These are phyloP conservation scores for Tolypocladium sp. DNA, from an alignment of 2,329 filamentous ascomycete species.

Conservation along the genomic window DNA sequence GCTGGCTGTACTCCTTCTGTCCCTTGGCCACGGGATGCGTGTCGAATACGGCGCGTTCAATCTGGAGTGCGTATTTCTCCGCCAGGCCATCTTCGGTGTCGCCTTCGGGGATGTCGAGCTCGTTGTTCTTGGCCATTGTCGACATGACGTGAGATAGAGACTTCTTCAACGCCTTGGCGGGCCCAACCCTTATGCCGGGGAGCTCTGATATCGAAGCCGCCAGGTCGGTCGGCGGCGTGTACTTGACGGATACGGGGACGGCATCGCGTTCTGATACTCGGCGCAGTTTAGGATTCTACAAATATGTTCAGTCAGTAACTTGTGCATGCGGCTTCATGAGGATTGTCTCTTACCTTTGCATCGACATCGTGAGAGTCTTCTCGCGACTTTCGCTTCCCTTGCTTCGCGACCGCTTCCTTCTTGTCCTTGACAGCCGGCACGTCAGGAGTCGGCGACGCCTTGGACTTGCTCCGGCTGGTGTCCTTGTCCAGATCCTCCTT, in stretches of 20 bases:
- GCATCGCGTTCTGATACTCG: conserved; percentile 44
- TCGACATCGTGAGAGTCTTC: conserved; percentile 47
- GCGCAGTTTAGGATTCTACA: conserved; percentile 35
- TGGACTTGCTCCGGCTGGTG: conserved; percentile 16
- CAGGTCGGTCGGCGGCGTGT: conserved; percentile 42
- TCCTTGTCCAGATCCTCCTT: conserved; percentile 50
- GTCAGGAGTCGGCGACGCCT: conserved; percentile 30
- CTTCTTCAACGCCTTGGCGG: conserved; percentile 62
- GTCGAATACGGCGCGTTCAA: conserved; percentile 63
- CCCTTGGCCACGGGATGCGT: conserved; percentile 37
- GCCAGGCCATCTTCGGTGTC: conserved; percentile 55
- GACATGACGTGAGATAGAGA: conserved; percentile 58
- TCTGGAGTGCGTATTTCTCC: conserved; percentile 63
- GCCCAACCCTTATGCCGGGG: conserved; percentile 54
- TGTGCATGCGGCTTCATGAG: not conserved
- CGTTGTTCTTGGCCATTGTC: conserved; percentile 55
- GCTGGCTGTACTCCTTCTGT: conserved; percentile 42
- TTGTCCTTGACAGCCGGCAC: conserved; percentile 33
- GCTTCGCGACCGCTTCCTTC: conserved; percentile 32
- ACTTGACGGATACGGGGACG: conserved; percentile 25
- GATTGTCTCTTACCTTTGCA: conserved; percentile 32
- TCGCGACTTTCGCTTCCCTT: conserved; percentile 47
- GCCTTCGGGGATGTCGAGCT: conserved; percentile 53
- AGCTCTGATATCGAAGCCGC: conserved; percentile 44
- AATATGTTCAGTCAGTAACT: not conserved